Conservation (phyloP, 2,329 filamentous ascomycete genomes). For the Paraphaeosphaeria sporulosa region DNA sequence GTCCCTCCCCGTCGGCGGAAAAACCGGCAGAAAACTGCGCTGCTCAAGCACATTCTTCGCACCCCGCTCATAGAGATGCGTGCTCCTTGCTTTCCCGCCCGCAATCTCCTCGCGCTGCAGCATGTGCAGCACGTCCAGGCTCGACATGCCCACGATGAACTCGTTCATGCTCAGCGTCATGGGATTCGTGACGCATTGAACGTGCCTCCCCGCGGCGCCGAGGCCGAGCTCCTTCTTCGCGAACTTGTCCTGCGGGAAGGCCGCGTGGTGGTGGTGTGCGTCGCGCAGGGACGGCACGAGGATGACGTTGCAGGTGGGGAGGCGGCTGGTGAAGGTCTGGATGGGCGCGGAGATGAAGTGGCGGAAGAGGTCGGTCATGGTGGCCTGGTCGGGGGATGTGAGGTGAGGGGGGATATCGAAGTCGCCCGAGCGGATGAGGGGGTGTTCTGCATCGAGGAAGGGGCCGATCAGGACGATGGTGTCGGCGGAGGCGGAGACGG, state of each 20-base stretch:
- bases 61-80: constrained; percentile 73
- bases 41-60: constrained; percentile 85
- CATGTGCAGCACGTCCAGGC: constrained; percentile 85
- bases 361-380: constrained; percentile 83
- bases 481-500: constrained; percentile 78
- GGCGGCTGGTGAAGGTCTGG: constrained; percentile 71
- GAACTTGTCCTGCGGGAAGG: constrained; percentile 83
- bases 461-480: constrained; percentile 82
- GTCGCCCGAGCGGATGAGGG: constrained; percentile 72
- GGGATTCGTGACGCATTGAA: constrained; percentile 84
- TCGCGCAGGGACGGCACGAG: constrained; percentile 85
- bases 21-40: constrained; percentile 88
- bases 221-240: constrained; percentile 75
- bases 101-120: constrained; percentile 76
- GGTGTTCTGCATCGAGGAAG: constrained; percentile 91
- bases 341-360: constrained; percentile 78
- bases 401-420: constrained; percentile 52
- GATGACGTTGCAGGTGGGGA: constrained; percentile 82
- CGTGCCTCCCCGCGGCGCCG: constrained; percentile 67
- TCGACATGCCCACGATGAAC: constrained; percentile 79
- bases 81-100: constrained; percentile 62
- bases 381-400: constrained; percentile 72
- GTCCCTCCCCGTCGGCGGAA: constrained; percentile 77
- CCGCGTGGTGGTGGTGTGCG: constrained; percentile 80
- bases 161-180: constrained; percentile 92